Conservation (phyloP, 495 filamentous ascomycete genomes). For the Cladorrhinum samala region DNA sequence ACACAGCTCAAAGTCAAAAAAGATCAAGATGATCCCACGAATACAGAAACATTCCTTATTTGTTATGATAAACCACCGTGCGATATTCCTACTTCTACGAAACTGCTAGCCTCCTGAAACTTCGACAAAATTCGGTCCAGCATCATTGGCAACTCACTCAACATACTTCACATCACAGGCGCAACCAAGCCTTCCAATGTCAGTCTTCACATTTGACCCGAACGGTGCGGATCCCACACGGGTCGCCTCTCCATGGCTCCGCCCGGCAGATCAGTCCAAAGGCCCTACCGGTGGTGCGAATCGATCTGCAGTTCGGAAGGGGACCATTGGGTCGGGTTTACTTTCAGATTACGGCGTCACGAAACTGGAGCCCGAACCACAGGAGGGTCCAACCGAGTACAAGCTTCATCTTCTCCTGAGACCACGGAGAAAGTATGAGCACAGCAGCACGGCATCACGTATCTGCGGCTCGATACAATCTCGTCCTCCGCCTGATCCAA, state of each 20-base stretch:
- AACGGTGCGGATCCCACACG: conserved; percentile 57
- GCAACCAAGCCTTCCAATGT: too few species aligned
- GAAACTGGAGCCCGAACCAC: conserved; percentile 82
- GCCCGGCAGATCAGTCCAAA: conserved; percentile 34
- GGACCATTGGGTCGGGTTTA: conserved; percentile 39
- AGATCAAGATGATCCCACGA: conserved; percentile 56
- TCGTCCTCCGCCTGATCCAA: conserved; percentile 54
- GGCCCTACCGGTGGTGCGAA: conserved; percentile 24
- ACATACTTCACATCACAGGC: too few species aligned
- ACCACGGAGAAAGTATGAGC: conserved; percentile 65
- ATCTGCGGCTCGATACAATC: conserved; percentile 51
- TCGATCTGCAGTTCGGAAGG: conserved; percentile 24
- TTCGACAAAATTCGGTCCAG: neutral
- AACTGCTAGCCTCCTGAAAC: neutral
- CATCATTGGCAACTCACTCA: neutral
- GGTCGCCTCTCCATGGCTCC: conserved; percentile 85
- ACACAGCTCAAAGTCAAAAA: conserved; percentile 1
- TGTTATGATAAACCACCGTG: conserved; percentile 20
- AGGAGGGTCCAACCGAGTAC: conserved; percentile 92
- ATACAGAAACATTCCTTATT: conserved; percentile 35
- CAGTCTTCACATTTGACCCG: conserved; percentile 91
- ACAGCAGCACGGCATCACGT: conserved; percentile 41
- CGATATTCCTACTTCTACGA: conserved; percentile 12
- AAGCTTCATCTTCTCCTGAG: conserved; percentile 89
- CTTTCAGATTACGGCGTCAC: conserved; percentile 66